Evolutionary conservation across 2,329 filamentous ascomycete species (phyloP).

Genomic region (Botrytis deweyae): DNA sequence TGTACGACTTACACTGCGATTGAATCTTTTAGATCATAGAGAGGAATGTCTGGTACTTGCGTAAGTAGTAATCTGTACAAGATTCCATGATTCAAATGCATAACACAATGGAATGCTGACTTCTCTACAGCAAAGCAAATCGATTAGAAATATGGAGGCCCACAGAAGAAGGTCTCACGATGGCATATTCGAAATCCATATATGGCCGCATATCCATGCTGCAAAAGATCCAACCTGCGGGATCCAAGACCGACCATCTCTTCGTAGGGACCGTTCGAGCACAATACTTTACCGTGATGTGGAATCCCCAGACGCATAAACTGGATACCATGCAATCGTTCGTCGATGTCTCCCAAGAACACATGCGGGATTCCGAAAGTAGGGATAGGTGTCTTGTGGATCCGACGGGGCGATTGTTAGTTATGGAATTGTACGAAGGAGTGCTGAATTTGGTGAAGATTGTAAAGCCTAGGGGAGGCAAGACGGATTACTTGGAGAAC

Average conservation of each 20-base stretch:
- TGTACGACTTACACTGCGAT: conserved; percentile 81
- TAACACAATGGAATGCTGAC: conserved; percentile 27
- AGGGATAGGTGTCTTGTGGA: conserved; percentile 83
- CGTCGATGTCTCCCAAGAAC: conserved; percentile 55
- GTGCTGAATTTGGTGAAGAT: conserved; percentile 64
- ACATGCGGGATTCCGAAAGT: conserved; percentile 75
- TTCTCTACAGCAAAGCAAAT: conserved; percentile 67
- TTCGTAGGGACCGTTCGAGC: conserved; percentile 90
- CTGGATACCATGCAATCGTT: conserved; percentile 53
- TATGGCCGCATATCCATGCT: conserved; percentile 88
- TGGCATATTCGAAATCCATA: conserved; percentile 68
- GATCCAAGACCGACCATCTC: conserved; percentile 75
- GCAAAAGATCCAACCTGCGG: conserved; percentile 72
- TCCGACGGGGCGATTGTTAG: conserved; percentile 68
- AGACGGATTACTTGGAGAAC: conserved; percentile 57
- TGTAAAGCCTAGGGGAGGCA: conserved; percentile 52
- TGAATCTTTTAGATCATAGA: conserved; percentile 70
- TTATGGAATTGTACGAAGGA: conserved; percentile 67
- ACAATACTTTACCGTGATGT: conserved; percentile 86
- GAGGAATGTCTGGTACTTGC: conserved; percentile 84
- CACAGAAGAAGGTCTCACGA: conserved; percentile 62
- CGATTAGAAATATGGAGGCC: conserved; percentile 78
- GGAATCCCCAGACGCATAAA: conserved; percentile 61
- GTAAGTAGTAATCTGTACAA: conserved; percentile 52
- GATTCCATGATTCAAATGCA: neutral